phyloP scores from a whole-genome alignment of 768 basidiomycete genomes.

The Hemileccinum rubropunctum region DNA sequence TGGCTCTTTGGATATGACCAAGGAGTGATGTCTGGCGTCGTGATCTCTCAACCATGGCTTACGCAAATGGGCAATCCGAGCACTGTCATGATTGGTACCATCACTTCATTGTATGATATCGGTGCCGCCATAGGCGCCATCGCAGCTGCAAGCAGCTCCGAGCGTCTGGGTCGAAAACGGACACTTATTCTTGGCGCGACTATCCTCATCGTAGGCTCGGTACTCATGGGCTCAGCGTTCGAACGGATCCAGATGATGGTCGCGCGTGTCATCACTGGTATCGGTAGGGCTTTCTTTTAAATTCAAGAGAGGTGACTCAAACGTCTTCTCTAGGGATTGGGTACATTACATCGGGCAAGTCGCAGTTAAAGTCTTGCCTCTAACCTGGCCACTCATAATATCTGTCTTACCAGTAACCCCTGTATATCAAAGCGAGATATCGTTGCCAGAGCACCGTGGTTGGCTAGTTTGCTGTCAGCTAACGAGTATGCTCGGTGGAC shows the following conservation, averaged over 20 bases:
- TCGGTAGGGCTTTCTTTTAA: neutral
- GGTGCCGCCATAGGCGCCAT: slow-evolving; percentile 13
- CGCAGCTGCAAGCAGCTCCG: slow-evolving; percentile 11
- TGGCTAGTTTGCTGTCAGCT: slow-evolving; percentile 14
- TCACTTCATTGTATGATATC: slow-evolving; percentile 17
- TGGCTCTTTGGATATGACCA: slow-evolving; percentile 18
- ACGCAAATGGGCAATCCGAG: slow-evolving; percentile 14
- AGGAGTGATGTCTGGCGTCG: slow-evolving; percentile 16
- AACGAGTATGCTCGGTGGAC: slow-evolving; percentile 13
- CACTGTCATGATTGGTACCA: slow-evolving; percentile 15
- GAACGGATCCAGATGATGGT: slow-evolving; percentile 16
- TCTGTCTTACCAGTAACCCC: slow-evolving; percentile 5
- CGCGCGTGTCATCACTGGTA: slow-evolving; percentile 6
- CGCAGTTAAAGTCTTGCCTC: neutral
- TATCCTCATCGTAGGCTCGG: slow-evolving; percentile 9
- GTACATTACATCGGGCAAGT: slow-evolving; percentile 10
- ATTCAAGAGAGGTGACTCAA: neutral
- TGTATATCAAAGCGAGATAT: slow-evolving; percentile 14
- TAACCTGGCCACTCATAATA: neutral
- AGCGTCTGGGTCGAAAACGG: slow-evolving; percentile 10
- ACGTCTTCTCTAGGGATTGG: slow-evolving; percentile 6
- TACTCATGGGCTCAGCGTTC: slow-evolving; percentile 12
- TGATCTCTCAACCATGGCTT: slow-evolving; percentile 13
- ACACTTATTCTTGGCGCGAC: slow-evolving; percentile 10
- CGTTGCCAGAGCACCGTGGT: slow-evolving; percentile 11